These are phyloP conservation scores for Brassica balearica DNA, from an alignment of 441 rosid genomes.

Conservation along the genomic window DNA sequence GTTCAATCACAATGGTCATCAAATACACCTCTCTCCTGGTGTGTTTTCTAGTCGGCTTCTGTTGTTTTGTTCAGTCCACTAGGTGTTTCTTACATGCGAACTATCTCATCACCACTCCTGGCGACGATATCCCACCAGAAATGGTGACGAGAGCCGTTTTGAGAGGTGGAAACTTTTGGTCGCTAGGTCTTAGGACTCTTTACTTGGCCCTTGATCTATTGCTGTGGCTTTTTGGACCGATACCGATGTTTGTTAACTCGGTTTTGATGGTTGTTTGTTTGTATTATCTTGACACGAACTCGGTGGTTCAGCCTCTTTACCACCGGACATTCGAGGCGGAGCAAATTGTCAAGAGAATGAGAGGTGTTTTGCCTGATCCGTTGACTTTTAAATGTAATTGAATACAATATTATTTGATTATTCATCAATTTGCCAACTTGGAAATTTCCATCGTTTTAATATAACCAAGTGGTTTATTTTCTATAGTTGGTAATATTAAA, in stretches of 20 bases:
- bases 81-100: slow-evolving; percentile 68
- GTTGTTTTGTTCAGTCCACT: slow-evolving; percentile 78
- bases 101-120: slow-evolving; percentile 63
- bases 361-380: slow-evolving; percentile 40
- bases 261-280: slow-evolving; percentile 56
- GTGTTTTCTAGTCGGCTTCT: slow-evolving; percentile 72
- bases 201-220: slow-evolving; percentile 71
- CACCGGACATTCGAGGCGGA: slow-evolving; percentile 37
- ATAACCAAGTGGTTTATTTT: neutral
- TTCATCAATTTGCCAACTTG: slow-evolving; percentile 35
- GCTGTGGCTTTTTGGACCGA: slow-evolving; percentile 83
- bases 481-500: neutral
- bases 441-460: slow-evolving; percentile 1
- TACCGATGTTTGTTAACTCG: slow-evolving; percentile 70
- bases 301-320: slow-evolving; percentile 57
- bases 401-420: slow-evolving; percentile 19
- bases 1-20: slow-evolving; percentile 62
- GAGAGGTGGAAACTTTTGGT: slow-evolving; percentile 76
- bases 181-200: slow-evolving; percentile 64
- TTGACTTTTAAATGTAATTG: slow-evolving; percentile 40
- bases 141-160: slow-evolving; percentile 50
- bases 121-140: slow-evolving; percentile 47
- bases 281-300: slow-evolving; percentile 56
- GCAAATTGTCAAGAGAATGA: slow-evolving; percentile 43
- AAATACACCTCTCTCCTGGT: slow-evolving; percentile 71